A percentile compares a stretch with the other conserved stretches of the same genome.
phyloP scores from a whole-genome alignment of 345 rosid species.

The Populus davidiana region DNA sequence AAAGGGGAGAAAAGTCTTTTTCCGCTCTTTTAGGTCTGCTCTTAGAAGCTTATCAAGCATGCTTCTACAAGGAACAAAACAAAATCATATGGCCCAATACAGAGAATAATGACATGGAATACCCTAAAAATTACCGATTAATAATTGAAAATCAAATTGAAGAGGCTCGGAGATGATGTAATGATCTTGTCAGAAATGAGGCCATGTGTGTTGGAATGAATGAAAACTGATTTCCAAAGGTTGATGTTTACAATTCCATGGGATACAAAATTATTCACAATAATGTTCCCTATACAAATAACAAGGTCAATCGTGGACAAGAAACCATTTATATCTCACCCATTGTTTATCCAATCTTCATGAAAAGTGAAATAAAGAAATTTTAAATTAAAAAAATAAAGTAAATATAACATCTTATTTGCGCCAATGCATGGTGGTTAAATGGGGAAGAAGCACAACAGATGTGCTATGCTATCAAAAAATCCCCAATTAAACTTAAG shows the following conservation, averaged over 20 bases:
- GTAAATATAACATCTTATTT: background rate
- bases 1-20: background rate
- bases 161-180: background rate
- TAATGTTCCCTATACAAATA: background rate
- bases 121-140: background rate
- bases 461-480: background rate
- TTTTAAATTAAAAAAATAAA: background rate
- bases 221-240: background rate
- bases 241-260: background rate
- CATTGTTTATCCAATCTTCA: background rate
- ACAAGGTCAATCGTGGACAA: background rate
- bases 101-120: background rate
- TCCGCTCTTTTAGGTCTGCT: background rate
- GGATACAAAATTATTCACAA: background rate
- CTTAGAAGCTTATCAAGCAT: background rate
- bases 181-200: background rate
- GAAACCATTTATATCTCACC: background rate
- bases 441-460: background rate
- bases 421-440: background rate
- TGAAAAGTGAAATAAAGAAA: background rate
- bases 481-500: background rate
- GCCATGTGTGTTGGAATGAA: background rate
- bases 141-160: background rate
- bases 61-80: background rate
- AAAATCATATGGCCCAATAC: background rate